phyloP scores from a whole-genome alignment of 345 rosid genomes.

The Melaleuca alternifolia region DNA sequence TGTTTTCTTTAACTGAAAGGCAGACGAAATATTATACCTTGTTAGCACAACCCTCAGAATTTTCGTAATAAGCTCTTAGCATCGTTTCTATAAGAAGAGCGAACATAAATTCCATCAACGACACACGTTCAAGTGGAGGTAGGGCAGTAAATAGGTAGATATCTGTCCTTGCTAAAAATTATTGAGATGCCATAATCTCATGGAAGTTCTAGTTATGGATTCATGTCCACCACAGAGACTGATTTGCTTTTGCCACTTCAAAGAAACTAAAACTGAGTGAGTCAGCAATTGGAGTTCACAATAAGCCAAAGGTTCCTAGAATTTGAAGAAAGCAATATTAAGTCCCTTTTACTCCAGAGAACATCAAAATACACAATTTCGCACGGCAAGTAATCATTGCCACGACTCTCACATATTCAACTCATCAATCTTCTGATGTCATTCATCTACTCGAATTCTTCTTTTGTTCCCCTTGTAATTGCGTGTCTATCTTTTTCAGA shows the following conservation, averaged over 20 bases:
- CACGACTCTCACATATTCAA: neutral
- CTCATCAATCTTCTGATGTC: neutral
- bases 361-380: neutral
- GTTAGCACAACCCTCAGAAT: neutral
- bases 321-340: neutral
- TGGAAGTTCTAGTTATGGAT: neutral
- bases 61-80: neutral
- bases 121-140: neutral
- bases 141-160: neutral
- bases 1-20: neutral
- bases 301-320: neutral
- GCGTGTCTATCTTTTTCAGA: neutral
- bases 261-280: neutral
- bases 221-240: neutral
- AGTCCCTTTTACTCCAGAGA: neutral
- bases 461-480: neutral
- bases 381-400: neutral
- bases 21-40: neutral
- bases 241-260: neutral
- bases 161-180: neutral
- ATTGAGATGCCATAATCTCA: neutral
- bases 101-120: neutral
- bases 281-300: neutral
- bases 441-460: neutral
- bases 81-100: neutral